Conservation (phyloP, 2,329 filamentous ascomycete genomes). For the Monosporascus sp. region DNA sequence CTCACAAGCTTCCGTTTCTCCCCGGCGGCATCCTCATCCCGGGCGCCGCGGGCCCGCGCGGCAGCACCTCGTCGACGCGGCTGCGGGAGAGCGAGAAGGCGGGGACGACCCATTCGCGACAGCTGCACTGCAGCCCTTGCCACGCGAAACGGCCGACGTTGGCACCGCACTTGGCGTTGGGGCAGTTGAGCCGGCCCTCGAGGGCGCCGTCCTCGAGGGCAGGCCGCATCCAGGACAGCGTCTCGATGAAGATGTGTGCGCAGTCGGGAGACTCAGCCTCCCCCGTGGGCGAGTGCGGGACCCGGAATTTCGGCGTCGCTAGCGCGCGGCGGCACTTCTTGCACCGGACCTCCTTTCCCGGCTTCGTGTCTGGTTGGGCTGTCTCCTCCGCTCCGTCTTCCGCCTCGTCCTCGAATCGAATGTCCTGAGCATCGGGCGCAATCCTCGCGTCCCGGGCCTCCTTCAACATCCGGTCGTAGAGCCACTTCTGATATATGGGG, state of each 20-base stretch:
- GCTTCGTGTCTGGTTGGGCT: constrained; percentile 17
- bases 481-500: constrained; percentile 73
- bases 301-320: constrained; percentile 56
- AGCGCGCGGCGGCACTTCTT: constrained; percentile 78
- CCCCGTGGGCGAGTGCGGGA: constrained; percentile 50
- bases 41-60: constrained; percentile 26
- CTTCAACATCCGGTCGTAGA: constrained; percentile 50
- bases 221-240: constrained; percentile 89
- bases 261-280: constrained; percentile 42
- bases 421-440: constrained; percentile 69
- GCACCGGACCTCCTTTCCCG: constrained; percentile 66
- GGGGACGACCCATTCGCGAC: constrained; percentile 84
- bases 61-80: constrained; percentile 66
- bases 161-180: constrained; percentile 69
- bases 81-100: constrained; percentile 82
- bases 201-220: constrained; percentile 76
- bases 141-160: constrained; percentile 92
- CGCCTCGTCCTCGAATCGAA: constrained; percentile 74
- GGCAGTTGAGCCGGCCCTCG: constrained; percentile 80
- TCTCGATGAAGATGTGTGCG: constrained; percentile 86
- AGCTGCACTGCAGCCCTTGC: constrained; percentile 92
- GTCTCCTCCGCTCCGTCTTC: constrained; percentile 50
- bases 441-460: constrained; percentile 64
- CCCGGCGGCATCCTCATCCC: constrained; percentile 54
- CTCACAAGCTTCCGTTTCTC: constrained; percentile 34